Evolutionary conservation across 768 basidiomycete genomes (phyloP).

Genomic region (Mycena galericulata): DNA sequence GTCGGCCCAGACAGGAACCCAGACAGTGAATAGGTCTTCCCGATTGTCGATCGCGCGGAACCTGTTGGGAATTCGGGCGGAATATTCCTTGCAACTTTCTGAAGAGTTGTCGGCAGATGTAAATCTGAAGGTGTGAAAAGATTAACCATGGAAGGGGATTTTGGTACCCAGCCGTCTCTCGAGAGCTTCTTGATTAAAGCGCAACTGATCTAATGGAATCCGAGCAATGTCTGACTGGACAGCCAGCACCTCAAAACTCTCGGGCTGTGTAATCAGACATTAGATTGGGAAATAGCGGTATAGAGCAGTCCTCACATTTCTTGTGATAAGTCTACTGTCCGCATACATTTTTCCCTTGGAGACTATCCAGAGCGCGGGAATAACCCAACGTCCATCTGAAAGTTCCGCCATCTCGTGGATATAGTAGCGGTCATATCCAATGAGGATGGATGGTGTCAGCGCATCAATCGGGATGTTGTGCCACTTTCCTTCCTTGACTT

Average conservation of each 20-base stretch:
- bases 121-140: no score
- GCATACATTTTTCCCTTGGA: not conserved
- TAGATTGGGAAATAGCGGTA: not conserved
- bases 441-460: slow-evolving; percentile 41
- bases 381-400: not conserved
- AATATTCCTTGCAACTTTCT: not conserved
- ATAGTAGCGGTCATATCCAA: slow-evolving; percentile 40
- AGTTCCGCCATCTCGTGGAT: slow-evolving; percentile 12
- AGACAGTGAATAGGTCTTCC: slow-evolving; percentile 26
- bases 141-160: not conserved
- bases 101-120: no score
- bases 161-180: not conserved
- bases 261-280: not conserved
- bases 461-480: slow-evolving; percentile 31
- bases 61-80: not conserved
- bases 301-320: not conserved
- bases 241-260: not conserved
- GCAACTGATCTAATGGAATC: not conserved
- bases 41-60: slow-evolving; percentile 8
- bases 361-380: slow-evolving; percentile 15
- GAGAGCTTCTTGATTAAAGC: slow-evolving; percentile 1
- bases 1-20: slow-evolving; percentile 29
- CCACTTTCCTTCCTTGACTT: slow-evolving; percentile 43
- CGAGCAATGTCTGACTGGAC: not conserved
- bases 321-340: not conserved